phyloP scores from a whole-genome alignment of 2,329 filamentous ascomycete genomes.

The Botrytis galanthina region DNA sequence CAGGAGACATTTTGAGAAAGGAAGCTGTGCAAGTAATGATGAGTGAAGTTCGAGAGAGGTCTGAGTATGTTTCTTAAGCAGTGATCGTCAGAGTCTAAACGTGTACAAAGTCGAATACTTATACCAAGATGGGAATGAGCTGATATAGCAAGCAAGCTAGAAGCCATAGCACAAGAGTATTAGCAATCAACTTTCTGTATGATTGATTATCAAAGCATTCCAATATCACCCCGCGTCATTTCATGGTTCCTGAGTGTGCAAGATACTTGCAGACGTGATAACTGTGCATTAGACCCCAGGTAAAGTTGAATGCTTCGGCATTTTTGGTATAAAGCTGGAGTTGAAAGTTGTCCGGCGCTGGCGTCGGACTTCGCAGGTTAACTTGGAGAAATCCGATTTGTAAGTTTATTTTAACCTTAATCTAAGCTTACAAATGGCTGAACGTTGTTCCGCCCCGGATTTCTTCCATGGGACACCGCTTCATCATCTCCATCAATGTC shows the following conservation, averaged over 20 bases:
- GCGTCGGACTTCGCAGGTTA: not conserved
- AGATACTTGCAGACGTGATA: not conserved
- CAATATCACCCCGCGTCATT: too few species aligned
- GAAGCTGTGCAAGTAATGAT: not conserved
- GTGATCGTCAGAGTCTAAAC: not conserved
- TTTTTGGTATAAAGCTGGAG: not conserved
- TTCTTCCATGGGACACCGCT: too few species aligned
- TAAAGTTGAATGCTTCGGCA: not conserved
- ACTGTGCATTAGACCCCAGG: not conserved
- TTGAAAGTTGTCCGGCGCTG: not conserved
- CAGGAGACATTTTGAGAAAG: not conserved
- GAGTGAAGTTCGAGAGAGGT: not conserved
- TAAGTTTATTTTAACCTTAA: too few species aligned
- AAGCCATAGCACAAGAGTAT: not conserved
- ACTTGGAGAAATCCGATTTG: not conserved
- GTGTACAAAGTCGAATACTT: not conserved
- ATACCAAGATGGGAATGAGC: not conserved
- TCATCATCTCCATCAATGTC: not conserved
- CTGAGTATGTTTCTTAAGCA: not conserved
- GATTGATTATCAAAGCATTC: not conserved
- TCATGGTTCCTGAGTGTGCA: not conserved
- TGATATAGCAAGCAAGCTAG: not conserved
- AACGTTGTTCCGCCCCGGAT: not conserved
- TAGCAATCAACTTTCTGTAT: not conserved
- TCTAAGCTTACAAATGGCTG: not conserved